Conservation (phyloP, 1,284 basidiomycete species). For the Sporisorium reilianum region DNA sequence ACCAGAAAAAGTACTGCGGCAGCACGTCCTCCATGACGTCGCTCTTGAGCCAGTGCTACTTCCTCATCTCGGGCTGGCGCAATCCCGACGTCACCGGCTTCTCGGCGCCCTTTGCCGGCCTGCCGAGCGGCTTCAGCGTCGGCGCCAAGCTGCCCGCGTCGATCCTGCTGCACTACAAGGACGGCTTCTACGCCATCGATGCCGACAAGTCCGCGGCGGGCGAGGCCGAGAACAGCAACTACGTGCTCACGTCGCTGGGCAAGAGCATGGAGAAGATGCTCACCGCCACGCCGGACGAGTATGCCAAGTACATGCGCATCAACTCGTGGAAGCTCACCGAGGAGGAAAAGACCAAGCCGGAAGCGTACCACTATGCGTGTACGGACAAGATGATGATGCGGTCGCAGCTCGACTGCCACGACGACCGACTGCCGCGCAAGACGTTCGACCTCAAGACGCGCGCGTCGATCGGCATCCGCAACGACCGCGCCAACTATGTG, state of each 20-base stretch:
- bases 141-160: conserved; percentile 84
- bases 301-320: conserved; percentile 75
- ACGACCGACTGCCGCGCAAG: conserved; percentile 83
- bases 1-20: conserved; percentile 79
- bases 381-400: conserved; percentile 86
- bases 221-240: conserved; percentile 64
- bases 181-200: conserved; percentile 80
- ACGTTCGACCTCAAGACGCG: conserved; percentile 98
- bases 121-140: conserved; percentile 79
- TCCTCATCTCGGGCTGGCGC: conserved; percentile 71
- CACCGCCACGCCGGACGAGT: conserved; percentile 78
- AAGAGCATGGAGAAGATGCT: conserved; percentile 90
- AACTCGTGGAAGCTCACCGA: conserved; percentile 65
- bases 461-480: conserved; percentile 84
- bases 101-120: conserved; percentile 73
- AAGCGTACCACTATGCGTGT: conserved; percentile 72
- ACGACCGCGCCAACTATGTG: conserved; percentile 86
- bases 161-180: conserved; percentile 75
- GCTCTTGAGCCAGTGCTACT: conserved; percentile 88
- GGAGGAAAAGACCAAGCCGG: conserved; percentile 70
- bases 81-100: conserved; percentile 66
- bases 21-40: conserved; percentile 92
- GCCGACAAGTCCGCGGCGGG: conserved; percentile 73
- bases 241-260: conserved; percentile 74
- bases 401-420: conserved; percentile 91